Base-by-base conservation (phyloP, 768 basidiomycete species). In the Candolleomyces aberdarensis region DNA sequence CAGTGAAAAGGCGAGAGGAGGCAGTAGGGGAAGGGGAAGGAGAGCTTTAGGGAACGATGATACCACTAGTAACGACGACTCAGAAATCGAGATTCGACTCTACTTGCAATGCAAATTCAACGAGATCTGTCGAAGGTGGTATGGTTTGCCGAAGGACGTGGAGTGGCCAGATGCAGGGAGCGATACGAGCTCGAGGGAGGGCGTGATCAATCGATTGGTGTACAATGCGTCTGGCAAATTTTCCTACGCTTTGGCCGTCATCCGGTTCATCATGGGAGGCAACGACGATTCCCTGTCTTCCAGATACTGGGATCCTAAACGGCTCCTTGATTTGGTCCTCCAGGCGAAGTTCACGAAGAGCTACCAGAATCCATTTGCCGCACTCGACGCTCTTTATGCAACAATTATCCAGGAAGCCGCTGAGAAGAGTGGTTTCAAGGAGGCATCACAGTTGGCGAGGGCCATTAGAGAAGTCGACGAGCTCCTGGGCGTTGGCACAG, bases 91-190 rank as follows among this genome's bases (percentile, higher is more conserved):
- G 15, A 56, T 56, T 32, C 26, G 20, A 15, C 10, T 53, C 39
- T 56, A 56, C 40, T 20, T 56, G 17, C 39, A 56, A 20, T 56
- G 54, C 54, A 56, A 56, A 36, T 56, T 56, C 54, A 56, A 56
- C 40, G 54, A 56, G 40, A 56, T 56, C 36, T 56, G 54, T 36
- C 31, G 54, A 1, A 40, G 7, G 40, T 56, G 54, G 54, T 56
- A 56, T 56, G 54, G 54, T 5, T 20, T 56, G 36, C 54, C 54
- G 54, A 56, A 20, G 54, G 41, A 56, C 40, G 54, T 56, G 10
- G 54, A 39, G 4, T 56, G 54, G 54, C 54, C 54, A 5, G 54
- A 41, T 19, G n/a, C 39, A 9, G 10, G 5, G 17, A 39, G 43
- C 19, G 36, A 15, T 9, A n/a, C n/a, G 31, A 36, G 36, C 40